phyloP scores from a whole-genome alignment of 768 basidiomycete species.

The Tylopilus vinaceipallidus region DNA sequence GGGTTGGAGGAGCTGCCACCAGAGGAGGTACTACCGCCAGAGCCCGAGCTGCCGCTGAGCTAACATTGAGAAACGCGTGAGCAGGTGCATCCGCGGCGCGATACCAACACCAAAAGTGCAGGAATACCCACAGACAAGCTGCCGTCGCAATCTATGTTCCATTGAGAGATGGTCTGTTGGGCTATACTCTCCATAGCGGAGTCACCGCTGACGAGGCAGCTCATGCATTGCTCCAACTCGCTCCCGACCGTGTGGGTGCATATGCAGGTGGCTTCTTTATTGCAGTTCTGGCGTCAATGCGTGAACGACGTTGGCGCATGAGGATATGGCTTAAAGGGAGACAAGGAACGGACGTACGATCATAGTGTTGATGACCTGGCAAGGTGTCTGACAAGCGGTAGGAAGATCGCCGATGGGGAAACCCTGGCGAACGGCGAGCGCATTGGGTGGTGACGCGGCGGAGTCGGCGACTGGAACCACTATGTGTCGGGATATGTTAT shows the following conservation, averaged over 20 bases:
- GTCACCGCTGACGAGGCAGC: constrained; percentile 11
- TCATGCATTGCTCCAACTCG: constrained; percentile 19
- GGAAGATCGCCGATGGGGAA: constrained; percentile 10
- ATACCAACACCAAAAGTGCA: no score
- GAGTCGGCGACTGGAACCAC: neutral
- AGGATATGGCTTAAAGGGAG: neutral
- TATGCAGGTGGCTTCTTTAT: neutral
- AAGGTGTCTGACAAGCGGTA: constrained; percentile 19
- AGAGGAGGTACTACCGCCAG: neutral
- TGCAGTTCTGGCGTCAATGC: constrained; percentile 11
- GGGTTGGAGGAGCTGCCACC: neutral
- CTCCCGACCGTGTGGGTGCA: constrained; percentile 14
- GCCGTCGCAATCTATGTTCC: constrained; percentile 19
- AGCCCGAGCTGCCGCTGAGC: constrained; percentile 8
- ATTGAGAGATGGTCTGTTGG: constrained; percentile 7
- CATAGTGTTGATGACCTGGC: constrained; percentile 19
- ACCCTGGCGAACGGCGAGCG: constrained; percentile 23
- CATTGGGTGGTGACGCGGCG: constrained; percentile 1
- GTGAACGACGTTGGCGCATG: neutral
- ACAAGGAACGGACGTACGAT: constrained; percentile 8
- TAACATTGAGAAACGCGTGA: neutral
- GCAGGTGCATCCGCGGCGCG: neutral
- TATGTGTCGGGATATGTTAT: neutral
- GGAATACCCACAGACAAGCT: constrained; percentile 16
- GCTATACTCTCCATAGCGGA: constrained; percentile 3